Conservation (phyloP, 2,329 filamentous ascomycete genomes). For the Diplocarpon mali region DNA sequence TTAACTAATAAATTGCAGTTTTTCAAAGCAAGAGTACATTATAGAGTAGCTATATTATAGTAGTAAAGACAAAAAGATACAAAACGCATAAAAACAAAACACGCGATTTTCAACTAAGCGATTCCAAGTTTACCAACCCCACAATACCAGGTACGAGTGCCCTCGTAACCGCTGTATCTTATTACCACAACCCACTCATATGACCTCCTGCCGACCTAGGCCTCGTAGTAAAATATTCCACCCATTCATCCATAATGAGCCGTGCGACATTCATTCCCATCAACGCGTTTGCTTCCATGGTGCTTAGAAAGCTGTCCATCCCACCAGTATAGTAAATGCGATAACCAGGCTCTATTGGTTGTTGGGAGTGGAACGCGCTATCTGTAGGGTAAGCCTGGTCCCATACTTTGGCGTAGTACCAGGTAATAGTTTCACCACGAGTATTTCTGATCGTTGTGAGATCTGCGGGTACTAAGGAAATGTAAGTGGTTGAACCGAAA, state of each 20-base stretch:
- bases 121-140: no score
- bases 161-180: no score
- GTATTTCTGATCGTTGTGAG: conserved; percentile 15
- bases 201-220: background rate
- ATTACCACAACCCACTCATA: background rate
- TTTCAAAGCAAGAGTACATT: no score
- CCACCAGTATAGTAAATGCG: conserved; percentile 61
- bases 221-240: conserved; percentile 25
- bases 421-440: conserved; percentile 51
- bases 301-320: conserved; percentile 90
- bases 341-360: conserved; percentile 51
- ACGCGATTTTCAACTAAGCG: no score
- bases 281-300: conserved; percentile 91
- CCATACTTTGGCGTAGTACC: conserved; percentile 71
- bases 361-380: no score
- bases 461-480: conserved; percentile 15
- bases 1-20: no score
- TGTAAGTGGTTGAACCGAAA: conserved; percentile 23
- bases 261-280: conserved; percentile 81
- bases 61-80: no score
- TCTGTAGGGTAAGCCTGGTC: conserved; percentile 79
- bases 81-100: no score
- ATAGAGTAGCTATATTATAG: no score
- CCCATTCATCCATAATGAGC: conserved; percentile 49
- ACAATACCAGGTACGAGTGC: no score